Evolutionary conservation across 306 rosid species (phyloP), one percentile per base, ranked within the genome.

Genomic region (Fragaria vesca): DNA sequence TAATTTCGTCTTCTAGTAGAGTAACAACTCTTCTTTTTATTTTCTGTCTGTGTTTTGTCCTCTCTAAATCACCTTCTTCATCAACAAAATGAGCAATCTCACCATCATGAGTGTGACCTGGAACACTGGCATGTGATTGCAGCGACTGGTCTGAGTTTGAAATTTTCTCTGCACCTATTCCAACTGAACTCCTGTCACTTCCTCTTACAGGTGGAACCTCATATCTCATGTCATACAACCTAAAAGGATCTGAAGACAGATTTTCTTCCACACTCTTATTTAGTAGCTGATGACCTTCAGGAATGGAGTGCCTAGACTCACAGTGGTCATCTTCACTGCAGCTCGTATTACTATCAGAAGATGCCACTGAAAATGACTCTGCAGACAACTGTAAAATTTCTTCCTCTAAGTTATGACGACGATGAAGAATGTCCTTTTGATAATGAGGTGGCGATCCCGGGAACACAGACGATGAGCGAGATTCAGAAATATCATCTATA

Each of bases 271-370:
- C 66, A 84, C 66, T 76, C 73, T 71, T 83, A 73, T 83, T 73
- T 4, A 40, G 63, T 20, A 74, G 81, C 67, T 85, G 77, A 84
- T 85, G 81, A 81, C 62, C 68, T 77, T 83, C 68, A 26, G 86
- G 87, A 77, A 78, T 70, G 51, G 86, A 77, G 65, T 72, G 87
- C 66, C 60, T 90, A 76, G 84, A 73, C 76, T 87, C 88, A 75
- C 30, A 42, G 52, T 77, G 75, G 74, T 89, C 97, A 71, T 88
- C 90, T 60, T 91, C 97, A 80, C 94, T 90, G 58, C 88, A 83
- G 85, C 97, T 95, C 62, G 97, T 87, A 90, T 89, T 85, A 80
- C 99, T 95, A 82, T 95, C 97, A 65, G 99, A 93, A 79, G 99
- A 89, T 74, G 90, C 96, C 80, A 93, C 86, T 2, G 96, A 95